Conservation (phyloP, 805 yeast species). For the Nakazawaea anatomiae region DNA sequence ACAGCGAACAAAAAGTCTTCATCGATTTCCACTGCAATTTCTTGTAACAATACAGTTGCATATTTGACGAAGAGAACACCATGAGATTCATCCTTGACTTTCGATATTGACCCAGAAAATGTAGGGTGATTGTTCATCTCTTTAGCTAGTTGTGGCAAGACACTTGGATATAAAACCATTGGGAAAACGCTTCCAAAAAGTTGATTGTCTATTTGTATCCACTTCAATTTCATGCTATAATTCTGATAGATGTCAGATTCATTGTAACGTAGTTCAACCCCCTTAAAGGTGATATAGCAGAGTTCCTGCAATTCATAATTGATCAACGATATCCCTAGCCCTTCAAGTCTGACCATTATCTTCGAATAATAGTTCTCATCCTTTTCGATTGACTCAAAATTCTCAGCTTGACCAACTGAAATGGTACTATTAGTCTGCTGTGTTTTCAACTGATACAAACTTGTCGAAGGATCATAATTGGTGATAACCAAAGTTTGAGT, state of each 20-base stretch:
- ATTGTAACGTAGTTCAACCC: constrained; percentile 73
- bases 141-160: constrained; percentile 74
- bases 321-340: constrained; percentile 82
- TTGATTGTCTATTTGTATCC: constrained; percentile 95
- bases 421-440: constrained; percentile 22
- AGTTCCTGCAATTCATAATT: constrained; percentile 69
- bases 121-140: constrained; percentile 90
- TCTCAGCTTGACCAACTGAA: constrained; percentile 32
- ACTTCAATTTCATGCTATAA: constrained; percentile 72
- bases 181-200: constrained; percentile 85
- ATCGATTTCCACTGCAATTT: constrained; percentile 86
- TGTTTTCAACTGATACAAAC: constrained; percentile 58
- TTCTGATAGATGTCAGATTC: constrained; percentile 84
- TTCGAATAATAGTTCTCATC: constrained; percentile 49
- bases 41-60: constrained; percentile 85
- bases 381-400: constrained; percentile 49
- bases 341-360: constrained; percentile 65
- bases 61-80: constrained; percentile 89
- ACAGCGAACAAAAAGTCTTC: constrained; percentile 86
- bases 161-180: constrained; percentile 83
- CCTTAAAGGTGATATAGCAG: constrained; percentile 76
- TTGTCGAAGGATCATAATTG: constrained; percentile 70
- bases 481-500: constrained; percentile 83
- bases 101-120: constrained; percentile 76
- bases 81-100: constrained; percentile 82